phyloP scores from a whole-genome alignment of 169 alveolate genomes.

The Cryptosporidium canis region DNA sequence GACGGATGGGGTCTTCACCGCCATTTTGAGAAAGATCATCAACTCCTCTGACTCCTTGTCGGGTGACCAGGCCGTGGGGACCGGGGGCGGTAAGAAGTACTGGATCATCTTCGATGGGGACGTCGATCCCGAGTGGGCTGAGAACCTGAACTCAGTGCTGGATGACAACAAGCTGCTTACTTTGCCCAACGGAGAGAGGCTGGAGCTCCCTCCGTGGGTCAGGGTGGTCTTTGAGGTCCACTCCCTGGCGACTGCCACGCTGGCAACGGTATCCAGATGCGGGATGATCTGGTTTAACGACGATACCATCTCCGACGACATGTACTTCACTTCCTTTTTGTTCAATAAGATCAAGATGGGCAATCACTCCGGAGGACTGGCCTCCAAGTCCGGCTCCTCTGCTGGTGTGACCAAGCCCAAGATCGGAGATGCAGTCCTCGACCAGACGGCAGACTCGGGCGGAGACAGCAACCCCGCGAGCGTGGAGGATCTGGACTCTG shows the following conservation, averaged over 20 bases:
- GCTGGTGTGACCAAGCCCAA: background rate
- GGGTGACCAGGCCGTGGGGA: slow-evolving; percentile 73
- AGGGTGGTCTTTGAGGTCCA: slow-evolving; percentile 91
- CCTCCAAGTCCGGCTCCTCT: background rate
- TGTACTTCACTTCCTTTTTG: slow-evolving; percentile 85
- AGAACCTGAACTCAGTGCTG: slow-evolving; percentile 96
- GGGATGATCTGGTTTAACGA: slow-evolving; percentile 98
- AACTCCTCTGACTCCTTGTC: slow-evolving; percentile 23
- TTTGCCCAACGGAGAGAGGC: slow-evolving; percentile 96
- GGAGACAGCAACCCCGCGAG: background rate
- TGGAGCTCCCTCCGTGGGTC: slow-evolving; percentile 85
- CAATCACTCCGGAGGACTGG: background rate
- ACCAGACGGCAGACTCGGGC: background rate
- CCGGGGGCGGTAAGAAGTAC: slow-evolving; percentile 83
- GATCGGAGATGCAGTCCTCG: background rate
- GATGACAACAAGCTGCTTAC: slow-evolving; percentile 98
- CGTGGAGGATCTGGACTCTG: background rate
- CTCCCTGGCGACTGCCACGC: slow-evolving; percentile 94
- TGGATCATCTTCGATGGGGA: slow-evolving; percentile 99
- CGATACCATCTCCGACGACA: slow-evolving; percentile 88
- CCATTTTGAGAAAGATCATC: slow-evolving; percentile 88
- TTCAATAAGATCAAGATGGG: slow-evolving; percentile 50
- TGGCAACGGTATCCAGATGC: slow-evolving; percentile 98
- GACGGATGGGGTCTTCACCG: slow-evolving; percentile 98
- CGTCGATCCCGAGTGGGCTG: slow-evolving; percentile 99